Percentiles rank a stretch among this genome's conserved stretches.
Conservation (phyloP, 108 stramenopile genomes). For the Cyclotella distinguenda region DNA sequence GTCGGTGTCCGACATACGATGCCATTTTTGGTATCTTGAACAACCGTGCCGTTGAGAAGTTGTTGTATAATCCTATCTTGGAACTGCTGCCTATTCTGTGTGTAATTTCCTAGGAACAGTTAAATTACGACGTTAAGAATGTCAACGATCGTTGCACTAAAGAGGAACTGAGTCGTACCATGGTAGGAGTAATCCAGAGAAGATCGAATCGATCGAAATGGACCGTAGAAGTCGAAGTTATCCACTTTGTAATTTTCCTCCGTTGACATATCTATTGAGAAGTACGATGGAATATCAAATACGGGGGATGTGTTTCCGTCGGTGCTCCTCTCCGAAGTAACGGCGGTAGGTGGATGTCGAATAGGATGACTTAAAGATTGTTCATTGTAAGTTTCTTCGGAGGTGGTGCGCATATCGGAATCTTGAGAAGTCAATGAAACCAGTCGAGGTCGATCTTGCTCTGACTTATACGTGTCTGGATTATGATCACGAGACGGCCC, state of each 20-base stretch:
- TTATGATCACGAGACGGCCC: too few species aligned
- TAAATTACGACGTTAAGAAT: neutral
- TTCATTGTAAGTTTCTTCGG: too few species aligned
- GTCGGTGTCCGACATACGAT: conserved; percentile 74
- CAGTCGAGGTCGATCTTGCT: too few species aligned
- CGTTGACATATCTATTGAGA: conserved; percentile 28
- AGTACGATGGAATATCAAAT: conserved; percentile 22
- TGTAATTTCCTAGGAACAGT: conserved; percentile 48
- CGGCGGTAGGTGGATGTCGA: too few species aligned
- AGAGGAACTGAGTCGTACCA: conserved; percentile 3
- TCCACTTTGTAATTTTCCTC: conserved; percentile 41
- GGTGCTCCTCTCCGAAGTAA: too few species aligned
- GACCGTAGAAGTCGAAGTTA: conserved; percentile 54
- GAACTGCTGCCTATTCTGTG: conserved; percentile 76
- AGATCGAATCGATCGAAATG: conserved; percentile 59
- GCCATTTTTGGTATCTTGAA: conserved; percentile 64
- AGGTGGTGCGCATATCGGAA: too few species aligned
- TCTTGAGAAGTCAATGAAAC: too few species aligned
- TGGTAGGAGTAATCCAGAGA: conserved; percentile 69
- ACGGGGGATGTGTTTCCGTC: too few species aligned
- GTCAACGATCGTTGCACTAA: neutral
- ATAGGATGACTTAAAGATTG: too few species aligned
- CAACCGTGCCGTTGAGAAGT: conserved; percentile 53
- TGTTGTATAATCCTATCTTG: conserved; percentile 83
- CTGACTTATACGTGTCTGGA: too few species aligned